A percentile compares a stretch with the other conserved stretches of the same genome.
Conservation (phyloP, 345 rosid species). For the Psidium friedrichsthalianum region DNA sequence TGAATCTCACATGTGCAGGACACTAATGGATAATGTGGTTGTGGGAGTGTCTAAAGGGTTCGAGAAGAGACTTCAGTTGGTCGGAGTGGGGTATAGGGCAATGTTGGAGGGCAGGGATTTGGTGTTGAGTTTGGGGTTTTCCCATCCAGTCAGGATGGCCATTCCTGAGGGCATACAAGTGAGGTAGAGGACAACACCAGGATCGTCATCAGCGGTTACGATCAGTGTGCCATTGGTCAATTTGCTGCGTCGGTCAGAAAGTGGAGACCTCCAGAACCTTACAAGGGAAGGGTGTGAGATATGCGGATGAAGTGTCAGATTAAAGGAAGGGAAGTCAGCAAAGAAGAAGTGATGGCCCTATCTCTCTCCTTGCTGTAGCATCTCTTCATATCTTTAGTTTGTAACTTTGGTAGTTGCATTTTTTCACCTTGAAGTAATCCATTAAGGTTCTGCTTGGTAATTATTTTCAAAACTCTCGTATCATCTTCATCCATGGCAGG, state of each 20-base stretch:
- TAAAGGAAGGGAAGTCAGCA: constrained; percentile 97
- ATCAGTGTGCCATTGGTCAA: constrained; percentile 63
- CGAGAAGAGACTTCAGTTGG: constrained; percentile 72
- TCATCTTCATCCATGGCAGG: background rate
- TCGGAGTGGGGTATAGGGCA: constrained; percentile 95
- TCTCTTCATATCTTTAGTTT: background rate
- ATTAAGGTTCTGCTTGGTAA: background rate
- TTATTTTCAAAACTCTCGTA: background rate
- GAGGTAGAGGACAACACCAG: constrained; percentile 85
- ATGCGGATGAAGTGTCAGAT: constrained; percentile 64
- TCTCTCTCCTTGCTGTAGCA: background rate
- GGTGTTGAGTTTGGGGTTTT: constrained; percentile 80
- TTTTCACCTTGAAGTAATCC: background rate
- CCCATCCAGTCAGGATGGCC: constrained; percentile 84
- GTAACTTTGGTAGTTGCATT: background rate
- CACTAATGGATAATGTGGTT: constrained; percentile 88
- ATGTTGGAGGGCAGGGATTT: constrained; percentile 65
- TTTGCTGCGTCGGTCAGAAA: constrained; percentile 73
- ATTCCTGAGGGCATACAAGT: constrained; percentile 63
- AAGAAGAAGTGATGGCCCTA: constrained; percentile 57
- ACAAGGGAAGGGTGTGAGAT: constrained; percentile 93
- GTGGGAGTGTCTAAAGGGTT: constrained; percentile 97
- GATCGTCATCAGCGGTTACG: constrained; percentile 61
- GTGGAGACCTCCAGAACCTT: constrained; percentile 98
- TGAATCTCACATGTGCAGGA: constrained; percentile 23